Evolutionary conservation across 2,329 filamentous ascomycete genomes (phyloP).

Genomic region (Aureobasidium melanogenum): DNA sequence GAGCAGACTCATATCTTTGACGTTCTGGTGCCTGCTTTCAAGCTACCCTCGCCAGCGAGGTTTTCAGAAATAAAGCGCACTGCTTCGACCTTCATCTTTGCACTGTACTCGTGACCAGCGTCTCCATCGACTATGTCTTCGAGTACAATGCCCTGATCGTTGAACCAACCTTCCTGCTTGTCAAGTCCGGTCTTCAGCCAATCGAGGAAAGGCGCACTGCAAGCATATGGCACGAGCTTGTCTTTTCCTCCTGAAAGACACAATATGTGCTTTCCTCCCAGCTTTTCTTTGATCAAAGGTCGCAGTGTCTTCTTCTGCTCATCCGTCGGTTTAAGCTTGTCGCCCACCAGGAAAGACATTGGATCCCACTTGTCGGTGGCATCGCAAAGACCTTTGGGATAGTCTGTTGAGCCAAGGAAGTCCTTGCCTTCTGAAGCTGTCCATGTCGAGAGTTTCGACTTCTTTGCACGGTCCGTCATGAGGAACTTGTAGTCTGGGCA

Average conservation of each 20-base stretch:
- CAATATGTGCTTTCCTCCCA: constrained; percentile 54
- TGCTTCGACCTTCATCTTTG: constrained; percentile 58
- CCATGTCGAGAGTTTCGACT: constrained; percentile 57
- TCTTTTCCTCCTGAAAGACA: constrained; percentile 59
- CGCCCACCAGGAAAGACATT: constrained; percentile 57
- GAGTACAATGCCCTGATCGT: constrained; percentile 47
- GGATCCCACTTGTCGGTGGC: constrained; percentile 63
- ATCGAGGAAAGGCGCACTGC: constrained; percentile 50
- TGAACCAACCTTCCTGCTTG: constrained; percentile 40
- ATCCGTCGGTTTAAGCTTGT: constrained; percentile 32
- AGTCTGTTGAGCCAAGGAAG: constrained; percentile 71
- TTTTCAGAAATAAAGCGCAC: constrained; percentile 50
- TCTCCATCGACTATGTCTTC: constrained; percentile 60
- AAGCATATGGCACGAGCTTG: constrained; percentile 61
- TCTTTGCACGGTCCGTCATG: constrained; percentile 67
- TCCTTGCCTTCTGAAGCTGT: constrained; percentile 46
- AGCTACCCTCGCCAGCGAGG: constrained; percentile 22
- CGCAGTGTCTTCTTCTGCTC: constrained; percentile 36
- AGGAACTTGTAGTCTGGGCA: constrained; percentile 81
- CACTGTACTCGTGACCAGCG: constrained; percentile 60
- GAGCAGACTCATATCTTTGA: constrained; percentile 7
- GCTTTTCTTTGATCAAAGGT: constrained; percentile 21
- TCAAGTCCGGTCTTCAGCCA: constrained; percentile 49
- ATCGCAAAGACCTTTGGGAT: constrained; percentile 59
- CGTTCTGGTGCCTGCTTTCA: constrained; percentile 2